Conservation (phyloP, 352 stramenopile species). For the Globisporangium polare region DNA sequence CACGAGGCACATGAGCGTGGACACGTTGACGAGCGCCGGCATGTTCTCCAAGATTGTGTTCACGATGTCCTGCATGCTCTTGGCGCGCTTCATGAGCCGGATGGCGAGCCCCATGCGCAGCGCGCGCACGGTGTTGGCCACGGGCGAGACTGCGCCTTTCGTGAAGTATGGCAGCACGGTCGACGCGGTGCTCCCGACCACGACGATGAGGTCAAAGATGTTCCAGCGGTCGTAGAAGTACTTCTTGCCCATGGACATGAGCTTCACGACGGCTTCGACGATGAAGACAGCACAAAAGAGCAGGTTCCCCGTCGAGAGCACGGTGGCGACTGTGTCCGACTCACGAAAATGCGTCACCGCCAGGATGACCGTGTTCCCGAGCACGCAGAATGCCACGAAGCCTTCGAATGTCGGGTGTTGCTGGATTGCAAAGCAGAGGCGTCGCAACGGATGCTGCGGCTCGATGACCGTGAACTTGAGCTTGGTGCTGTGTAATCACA, state of each 20-base stretch:
- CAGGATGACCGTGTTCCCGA: conserved; percentile 39
- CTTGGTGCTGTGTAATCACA: conserved; percentile 18
- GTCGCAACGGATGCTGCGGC: conserved; percentile 20
- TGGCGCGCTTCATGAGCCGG: conserved; percentile 41
- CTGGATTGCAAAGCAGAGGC: conserved; percentile 27
- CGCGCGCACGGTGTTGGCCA: conserved; percentile 54
- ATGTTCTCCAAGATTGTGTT: conserved; percentile 70
- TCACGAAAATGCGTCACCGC: conserved; percentile 35
- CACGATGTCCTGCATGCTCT: conserved; percentile 60
- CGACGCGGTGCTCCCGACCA: conserved; percentile 36
- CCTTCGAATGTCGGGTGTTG: conserved; percentile 33
- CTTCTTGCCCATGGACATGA: conserved; percentile 46
- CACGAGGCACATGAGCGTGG: conserved; percentile 56
- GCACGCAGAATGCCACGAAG: conserved; percentile 26
- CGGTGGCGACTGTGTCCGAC: conserved; percentile 10
- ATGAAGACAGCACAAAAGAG: conserved; percentile 60
- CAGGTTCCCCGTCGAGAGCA: conserved; percentile 27
- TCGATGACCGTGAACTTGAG: conserved; percentile 22
- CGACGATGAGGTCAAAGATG: conserved; percentile 62
- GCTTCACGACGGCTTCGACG: conserved; percentile 58
- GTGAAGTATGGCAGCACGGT: conserved; percentile 38
- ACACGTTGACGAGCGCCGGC: conserved; percentile 74
- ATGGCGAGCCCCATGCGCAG: conserved; percentile 60
- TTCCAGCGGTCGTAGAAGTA: conserved; percentile 73
- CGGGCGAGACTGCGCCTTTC: conserved; percentile 34